These are phyloP conservation scores for Stereocaulon alpinum DNA, from an alignment of 495 filamentous ascomycete genomes.

Conservation along the genomic window DNA sequence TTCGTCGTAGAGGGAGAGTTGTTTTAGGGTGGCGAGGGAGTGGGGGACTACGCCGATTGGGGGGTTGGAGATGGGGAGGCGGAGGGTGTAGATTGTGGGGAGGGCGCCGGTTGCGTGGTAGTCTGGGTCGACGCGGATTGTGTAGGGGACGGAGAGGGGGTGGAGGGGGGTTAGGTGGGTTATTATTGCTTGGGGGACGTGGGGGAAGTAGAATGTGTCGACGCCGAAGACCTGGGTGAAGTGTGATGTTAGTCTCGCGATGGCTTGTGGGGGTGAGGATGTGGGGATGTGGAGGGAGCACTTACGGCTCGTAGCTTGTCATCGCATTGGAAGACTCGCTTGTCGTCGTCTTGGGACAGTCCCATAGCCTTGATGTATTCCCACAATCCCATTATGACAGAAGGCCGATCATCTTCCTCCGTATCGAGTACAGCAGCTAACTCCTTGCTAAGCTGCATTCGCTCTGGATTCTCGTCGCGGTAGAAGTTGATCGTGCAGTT, in stretches of 20 bases:
- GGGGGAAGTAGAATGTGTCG: slow-evolving; percentile 81
- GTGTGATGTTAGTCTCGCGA: slow-evolving; percentile 13
- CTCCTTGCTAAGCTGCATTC: slow-evolving; percentile 64
- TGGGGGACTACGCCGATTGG: slow-evolving; percentile 40
- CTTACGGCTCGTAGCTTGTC: slow-evolving; percentile 63
- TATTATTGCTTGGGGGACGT: slow-evolving; percentile 64
- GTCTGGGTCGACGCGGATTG: slow-evolving; percentile 82
- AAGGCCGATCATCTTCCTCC: slow-evolving; percentile 73
- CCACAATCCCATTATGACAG: slow-evolving; percentile 83
- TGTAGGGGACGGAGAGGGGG: slow-evolving; percentile 79
- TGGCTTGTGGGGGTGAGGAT: slow-evolving; percentile 7
- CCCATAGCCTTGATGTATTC: slow-evolving; percentile 84
- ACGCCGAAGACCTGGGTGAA: slow-evolving; percentile 56
- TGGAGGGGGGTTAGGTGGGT: slow-evolving; percentile 67
- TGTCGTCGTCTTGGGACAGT: slow-evolving; percentile 87
- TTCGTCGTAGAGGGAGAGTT: slow-evolving; percentile 66
- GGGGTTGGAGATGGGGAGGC: slow-evolving; percentile 65
- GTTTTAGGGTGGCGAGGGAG: slow-evolving; percentile 53
- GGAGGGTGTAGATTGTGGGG: slow-evolving; percentile 81
- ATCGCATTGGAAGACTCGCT: slow-evolving; percentile 83
- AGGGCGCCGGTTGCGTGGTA: slow-evolving; percentile 51
- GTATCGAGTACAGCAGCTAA: slow-evolving; percentile 81
- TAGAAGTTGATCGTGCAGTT: slow-evolving; percentile 84
- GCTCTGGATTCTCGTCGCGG: slow-evolving; percentile 75
- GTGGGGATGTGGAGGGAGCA: background rate